Base-by-base conservation (phyloP, 768 basidiomycete genomes). In the Postia placenta region DNA sequence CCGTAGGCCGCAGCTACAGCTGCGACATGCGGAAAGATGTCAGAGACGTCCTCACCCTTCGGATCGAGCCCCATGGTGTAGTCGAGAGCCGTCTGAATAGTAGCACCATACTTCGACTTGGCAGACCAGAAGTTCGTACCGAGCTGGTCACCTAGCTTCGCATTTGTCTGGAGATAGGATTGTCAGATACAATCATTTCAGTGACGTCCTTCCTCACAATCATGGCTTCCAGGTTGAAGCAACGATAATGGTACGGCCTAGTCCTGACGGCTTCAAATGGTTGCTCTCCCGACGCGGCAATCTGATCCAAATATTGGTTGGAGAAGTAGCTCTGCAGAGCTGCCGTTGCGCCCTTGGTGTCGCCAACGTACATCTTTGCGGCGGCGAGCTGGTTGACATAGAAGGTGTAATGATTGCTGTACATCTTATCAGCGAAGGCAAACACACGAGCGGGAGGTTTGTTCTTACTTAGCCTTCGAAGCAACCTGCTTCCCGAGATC, bases 191-290 rank as follows among this genome's bases (percentile, higher is more conserved):
- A 7, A 9, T 39, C 9, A 20, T 11, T 11, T 2, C 23, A 20
- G 9, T 7, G 15, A 11, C 12, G 19, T 39, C 20, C 20, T 11
- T 33, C 60, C 75, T 70, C 52, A 76, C 77, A 52, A 79, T 74
- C 65, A 81, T 62, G 0, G 78, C 80, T 50, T 79, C 78, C 7
- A 81, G 60, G 54, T 81, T 81, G 67, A 79, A 82, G 42, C 69
- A 71, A 5, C 79, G 72, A 57, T 82, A 82, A 56, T 81, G 80
- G 56, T 59, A 76, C 4, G 80, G 79, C 11, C 75, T 66, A 4
- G 78, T 75, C 15, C 80, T 73, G 15, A 74, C 66, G 3, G 76
- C 71, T 59, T 81, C 80, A 42, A 79, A 73, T 5, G 79, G 80
- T 60, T 81, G 76, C 56, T 81, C 80, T 4, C 80, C 79, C 38